phyloP scores from a whole-genome alignment of 495 filamentous ascomycete genomes.

The Mytilinidion resinicola region DNA sequence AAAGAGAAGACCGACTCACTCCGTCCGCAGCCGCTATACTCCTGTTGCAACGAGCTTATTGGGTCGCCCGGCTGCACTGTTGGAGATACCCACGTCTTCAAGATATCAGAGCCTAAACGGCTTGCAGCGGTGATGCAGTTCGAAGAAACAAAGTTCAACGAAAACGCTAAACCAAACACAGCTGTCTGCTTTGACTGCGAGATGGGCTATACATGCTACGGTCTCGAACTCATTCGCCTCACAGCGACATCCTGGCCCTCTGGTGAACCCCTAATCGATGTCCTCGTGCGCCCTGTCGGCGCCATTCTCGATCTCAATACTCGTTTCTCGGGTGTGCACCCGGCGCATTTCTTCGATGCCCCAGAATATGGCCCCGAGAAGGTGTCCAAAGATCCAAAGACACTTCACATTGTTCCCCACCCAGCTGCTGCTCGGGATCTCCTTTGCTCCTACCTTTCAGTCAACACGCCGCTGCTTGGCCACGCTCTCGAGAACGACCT shows the following conservation, averaged over 20 bases:
- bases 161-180: constrained; percentile 32
- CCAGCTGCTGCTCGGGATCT: constrained; percentile 65
- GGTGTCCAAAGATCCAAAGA: constrained; percentile 19
- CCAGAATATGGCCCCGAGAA: constrained; percentile 46
- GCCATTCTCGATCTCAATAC: constrained; percentile 86
- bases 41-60: constrained; percentile 69
- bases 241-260: constrained; percentile 82
- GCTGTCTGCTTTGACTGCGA: constrained; percentile 89
- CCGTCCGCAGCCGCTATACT: constrained; percentile 53
- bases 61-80: constrained; percentile 68
- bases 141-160: constrained; percentile 61
- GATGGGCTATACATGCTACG: constrained; percentile 88
- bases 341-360: constrained; percentile 65
- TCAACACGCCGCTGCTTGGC: constrained; percentile 75
- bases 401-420: constrained; percentile 62
- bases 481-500: constrained; percentile 96
- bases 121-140: constrained; percentile 76
- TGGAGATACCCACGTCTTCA: constrained; percentile 76
- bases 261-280: constrained; percentile 67
- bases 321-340: constrained; percentile 76
- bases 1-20: constrained; percentile 43
- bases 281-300: constrained; percentile 78
- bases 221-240: constrained; percentile 81
- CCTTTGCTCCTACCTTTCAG: constrained; percentile 62
- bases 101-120: constrained; percentile 65